A percentile compares a stretch with the other conserved stretches of the same genome.
Evolutionary conservation across 345 rosid genomes (phyloP).

Genomic region (Viola odorata): DNA sequence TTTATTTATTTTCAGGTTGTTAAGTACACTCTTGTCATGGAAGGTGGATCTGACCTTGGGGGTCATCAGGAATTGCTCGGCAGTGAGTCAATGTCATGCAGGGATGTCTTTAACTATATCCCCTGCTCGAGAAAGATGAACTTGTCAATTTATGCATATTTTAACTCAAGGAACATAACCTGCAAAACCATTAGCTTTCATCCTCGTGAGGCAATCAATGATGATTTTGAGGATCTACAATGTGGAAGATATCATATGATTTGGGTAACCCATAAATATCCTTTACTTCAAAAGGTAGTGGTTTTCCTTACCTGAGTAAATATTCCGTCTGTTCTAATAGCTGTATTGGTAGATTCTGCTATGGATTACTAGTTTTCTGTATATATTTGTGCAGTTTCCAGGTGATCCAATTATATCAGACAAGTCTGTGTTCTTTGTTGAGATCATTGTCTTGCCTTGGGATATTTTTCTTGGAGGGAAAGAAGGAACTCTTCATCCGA

Average conservation of each 20-base stretch:
- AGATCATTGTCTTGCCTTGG: conserved; percentile 74
- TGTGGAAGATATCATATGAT: conserved; percentile 57
- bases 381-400: conserved; percentile 34
- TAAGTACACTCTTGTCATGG: conserved; percentile 49
- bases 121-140: conserved; percentile 29
- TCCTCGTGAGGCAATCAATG: conserved; percentile 30
- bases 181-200: conserved; percentile 33
- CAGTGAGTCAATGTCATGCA: conserved; percentile 37
- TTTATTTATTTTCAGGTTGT: conserved; percentile 41
- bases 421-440: conserved; percentile 41
- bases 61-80: conserved; percentile 24
- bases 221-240: conserved; percentile 34
- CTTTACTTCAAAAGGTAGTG: conserved; percentile 43
- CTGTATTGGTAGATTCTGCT: no score
- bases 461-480: conserved; percentile 48
- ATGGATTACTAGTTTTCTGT: not conserved
- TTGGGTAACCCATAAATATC: conserved; percentile 57
- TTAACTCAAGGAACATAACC: conserved; percentile 31
- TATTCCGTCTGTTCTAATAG: no score
- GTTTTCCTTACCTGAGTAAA: no score
- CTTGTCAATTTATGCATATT: conserved; percentile 33
- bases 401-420: conserved; percentile 36
- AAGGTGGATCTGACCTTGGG: conserved; percentile 43
- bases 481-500: conserved; percentile 27
- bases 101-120: conserved; percentile 38